These are phyloP conservation scores for Amphibolis antarctica DNA, from an alignment of 106 monocot species.

Conservation along the genomic window DNA sequence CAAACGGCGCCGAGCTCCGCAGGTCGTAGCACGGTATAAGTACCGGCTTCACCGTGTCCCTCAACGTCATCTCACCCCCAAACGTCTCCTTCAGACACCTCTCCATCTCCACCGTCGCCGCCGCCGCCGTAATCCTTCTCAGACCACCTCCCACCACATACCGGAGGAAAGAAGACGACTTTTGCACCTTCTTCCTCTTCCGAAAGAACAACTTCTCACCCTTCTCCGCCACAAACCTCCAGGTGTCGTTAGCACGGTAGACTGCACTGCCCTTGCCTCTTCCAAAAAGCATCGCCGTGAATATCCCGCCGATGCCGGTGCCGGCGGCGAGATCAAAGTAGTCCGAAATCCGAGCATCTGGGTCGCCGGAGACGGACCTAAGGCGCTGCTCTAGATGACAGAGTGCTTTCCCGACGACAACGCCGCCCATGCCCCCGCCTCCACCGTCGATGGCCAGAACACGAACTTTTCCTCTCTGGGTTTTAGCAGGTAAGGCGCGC, in stretches of 20 bases:
- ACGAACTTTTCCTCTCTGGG: no score
- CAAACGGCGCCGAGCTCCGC: conserved; percentile 16
- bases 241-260: no score
- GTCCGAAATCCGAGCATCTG: conserved; percentile 18
- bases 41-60: conserved; percentile 14
- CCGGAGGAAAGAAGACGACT: conserved; percentile 22
- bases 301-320: conserved; percentile 21
- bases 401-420: conserved; percentile 9
- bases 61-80: no score
- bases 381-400: conserved; percentile 15
- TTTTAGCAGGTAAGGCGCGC: no score
- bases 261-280: no score
- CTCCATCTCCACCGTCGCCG: conserved; percentile 1
- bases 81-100: no score
- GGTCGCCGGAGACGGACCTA: conserved; percentile 4
- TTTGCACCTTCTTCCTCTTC: background rate
- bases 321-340: conserved; percentile 28
- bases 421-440: conserved; percentile 6
- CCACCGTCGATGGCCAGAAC: no score
- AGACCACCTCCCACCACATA: conserved; percentile 2
- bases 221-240: no score
- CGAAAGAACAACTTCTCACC: no score
- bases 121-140: conserved; percentile 3
- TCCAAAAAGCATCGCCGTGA: no score
- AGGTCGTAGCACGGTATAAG: conserved; percentile 36